Evolutionary conservation across 192 early-diverging fungal genomes (phyloP).

Genomic region (Neocallimastix lanati): DNA sequence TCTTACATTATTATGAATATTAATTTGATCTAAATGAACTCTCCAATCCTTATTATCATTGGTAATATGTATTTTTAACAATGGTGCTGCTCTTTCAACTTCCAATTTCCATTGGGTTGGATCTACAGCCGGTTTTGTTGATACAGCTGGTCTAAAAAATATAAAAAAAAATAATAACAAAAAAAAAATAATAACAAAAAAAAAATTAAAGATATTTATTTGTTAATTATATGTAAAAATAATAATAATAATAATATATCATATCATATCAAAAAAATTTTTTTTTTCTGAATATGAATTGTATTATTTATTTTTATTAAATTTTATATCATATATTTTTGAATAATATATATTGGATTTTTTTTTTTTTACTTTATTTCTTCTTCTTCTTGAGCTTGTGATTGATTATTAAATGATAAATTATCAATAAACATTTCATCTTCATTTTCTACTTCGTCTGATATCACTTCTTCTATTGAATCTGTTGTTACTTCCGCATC

Average conservation of each 20-base stretch:
- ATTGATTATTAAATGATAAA: not conserved
- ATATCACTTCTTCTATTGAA: constrained; percentile 23
- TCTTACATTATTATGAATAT: constrained; percentile 17
- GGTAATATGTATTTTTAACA: constrained; percentile 25
- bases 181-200: too few relatives aligned
- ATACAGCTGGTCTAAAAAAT: not conserved
- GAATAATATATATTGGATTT: too few relatives aligned
- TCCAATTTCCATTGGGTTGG: constrained; percentile 29
- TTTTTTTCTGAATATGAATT: too few relatives aligned
- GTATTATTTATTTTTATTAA: too few relatives aligned
- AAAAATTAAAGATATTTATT: too few relatives aligned
- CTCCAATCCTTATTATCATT: constrained; percentile 46
- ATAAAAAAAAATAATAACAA: not conserved
- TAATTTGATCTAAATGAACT: constrained; percentile 34
- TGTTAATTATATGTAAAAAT: too few relatives aligned
- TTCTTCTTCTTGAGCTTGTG: not conserved
- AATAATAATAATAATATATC: too few relatives aligned
- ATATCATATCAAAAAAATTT: too few relatives aligned
- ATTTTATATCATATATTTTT: too few relatives aligned
- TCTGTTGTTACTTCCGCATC: constrained; percentile 41
- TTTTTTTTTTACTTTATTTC: constrained; percentile 4
- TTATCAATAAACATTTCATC: constrained; percentile 21
- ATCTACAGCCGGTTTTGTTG: constrained; percentile 18
- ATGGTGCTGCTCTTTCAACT: constrained; percentile 33
- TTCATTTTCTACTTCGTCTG: constrained; percentile 16